Evolutionary conservation across 2,329 filamentous ascomycete species (phyloP), one percentile per base, ranked within the genome.

Genomic region (Sporothrix mexicana): DNA sequence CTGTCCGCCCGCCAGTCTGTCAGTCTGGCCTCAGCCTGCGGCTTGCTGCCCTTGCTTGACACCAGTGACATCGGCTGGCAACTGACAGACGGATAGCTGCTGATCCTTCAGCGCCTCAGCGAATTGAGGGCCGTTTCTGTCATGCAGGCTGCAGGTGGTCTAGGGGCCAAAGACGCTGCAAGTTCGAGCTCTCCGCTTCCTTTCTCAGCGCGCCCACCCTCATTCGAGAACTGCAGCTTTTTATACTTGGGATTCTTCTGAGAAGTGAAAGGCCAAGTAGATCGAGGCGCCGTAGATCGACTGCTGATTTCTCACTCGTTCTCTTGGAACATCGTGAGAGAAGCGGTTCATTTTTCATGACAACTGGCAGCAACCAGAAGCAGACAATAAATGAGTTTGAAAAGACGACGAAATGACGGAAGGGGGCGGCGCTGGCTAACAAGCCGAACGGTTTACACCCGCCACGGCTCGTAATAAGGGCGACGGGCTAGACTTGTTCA

Each of bases 401-500:
- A 23, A 12, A 25, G 36, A 41, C 47, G 67, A 57, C 67, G 51
- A 51, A 69, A 59, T 59, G 51, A 47, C 67, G 67, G 67, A 57
- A 57, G 12, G 59, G 23, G 20, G 67, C 67, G 51, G 51, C 13
- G 51, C 67, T 69, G 67, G 67, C 51, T 69, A 69, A 69, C 49
- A 36, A 43, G 66, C 66, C 67, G 30, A 59, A 47, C 68, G 53
- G 53, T 70, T 70, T 25, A 8, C 53, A 61, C 53, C 68, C 67
- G 36, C 36, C n/a, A 47, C 67, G 51, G 67, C 51, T 69, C 36
- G 51, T 55, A 23, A 68, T 25, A 64, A 41, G 67, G 49, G 12
- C 49, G 15, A 17, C 17, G 47, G 30, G 66, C 66, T 69, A 57
- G 67, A 23, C 67, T 47, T 12, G 12, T 43, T 69, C n/a, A 57